Evolutionary conservation across 2,329 filamentous ascomycete species (phyloP), one percentile per base, ranked within the genome.

Genomic region (Calonectria hawksworthii): DNA sequence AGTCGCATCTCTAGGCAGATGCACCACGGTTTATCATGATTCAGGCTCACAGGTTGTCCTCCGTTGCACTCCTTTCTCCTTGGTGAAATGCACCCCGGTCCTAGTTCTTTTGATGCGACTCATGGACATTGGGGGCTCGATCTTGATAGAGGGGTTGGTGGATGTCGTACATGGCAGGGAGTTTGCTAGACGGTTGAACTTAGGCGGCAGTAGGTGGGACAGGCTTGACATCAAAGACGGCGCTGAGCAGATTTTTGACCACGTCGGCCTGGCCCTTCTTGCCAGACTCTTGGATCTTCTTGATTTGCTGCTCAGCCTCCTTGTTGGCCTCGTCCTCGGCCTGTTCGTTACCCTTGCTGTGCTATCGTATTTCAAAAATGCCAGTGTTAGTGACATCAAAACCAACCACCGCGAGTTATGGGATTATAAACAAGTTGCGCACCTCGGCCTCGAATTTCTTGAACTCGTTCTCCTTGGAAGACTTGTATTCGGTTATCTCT

Each of bases 401-500:
- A 28, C 23, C 11, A 23, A 26, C n/a, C 2, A 10, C 28, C 1
- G 3, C 11, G 3, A 2, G 5, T n/a, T 10, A 26, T 26, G 34
- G 68, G 59, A 30, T 52, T 26, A n/a, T 2, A 41, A n/a, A 47
- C 10, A 10, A 18, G 34, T 13, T 59, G 72, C 83, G 61, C 84
- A 91, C 90, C 88, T 92, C 89, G 77, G 95, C 91, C 89, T 99
- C 96, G 83, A 98, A 99, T 84, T 94, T 94, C 90, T 97, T 96
- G 89, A 96, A 99, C 86, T 99, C 96, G 44, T 94, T 91, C 83
- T 99, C 97, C 89, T 98, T 99, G 82, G 93, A 88, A 83, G 93
- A 92, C 85, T 93, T 93, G 90, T 99, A 99, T 72, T 95, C 94
- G 79, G 98, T 95, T 83, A 99, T 98, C 86, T 99, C 96, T 88